phyloP scores from a whole-genome alignment of 495 filamentous ascomycete species.

The Aspergillus carlsbadensis region DNA sequence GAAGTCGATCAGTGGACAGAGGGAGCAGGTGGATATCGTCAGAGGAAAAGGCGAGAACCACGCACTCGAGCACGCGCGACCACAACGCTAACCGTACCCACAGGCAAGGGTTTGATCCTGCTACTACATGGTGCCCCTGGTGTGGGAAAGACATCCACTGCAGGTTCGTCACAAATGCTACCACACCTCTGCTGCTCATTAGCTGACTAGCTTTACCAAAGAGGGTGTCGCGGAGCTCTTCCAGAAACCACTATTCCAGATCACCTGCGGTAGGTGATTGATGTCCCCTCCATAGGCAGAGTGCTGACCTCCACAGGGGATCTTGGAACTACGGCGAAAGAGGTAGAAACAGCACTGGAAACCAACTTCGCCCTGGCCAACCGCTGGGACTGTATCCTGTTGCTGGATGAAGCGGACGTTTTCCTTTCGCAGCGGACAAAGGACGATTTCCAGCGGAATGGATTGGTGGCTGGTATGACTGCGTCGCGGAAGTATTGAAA shows the following conservation, averaged over 20 bases:
- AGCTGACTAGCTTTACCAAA: neutral
- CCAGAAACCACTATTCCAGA: conserved; percentile 29
- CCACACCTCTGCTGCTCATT: no score
- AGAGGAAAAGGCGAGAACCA: no score
- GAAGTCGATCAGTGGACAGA: conserved; percentile 12
- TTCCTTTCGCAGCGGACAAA: conserved; percentile 44
- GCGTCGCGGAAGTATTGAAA: no score
- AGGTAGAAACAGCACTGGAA: conserved; percentile 41
- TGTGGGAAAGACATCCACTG: conserved; percentile 51
- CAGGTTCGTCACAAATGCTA: conserved; percentile 20
- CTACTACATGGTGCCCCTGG: conserved; percentile 51
- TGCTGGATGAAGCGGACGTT: conserved; percentile 56
- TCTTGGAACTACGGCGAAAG: conserved; percentile 25
- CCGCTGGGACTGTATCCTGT: conserved; percentile 49
- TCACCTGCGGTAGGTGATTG: conserved; percentile 34
- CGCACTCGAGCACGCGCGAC: no score
- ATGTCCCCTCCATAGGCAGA: neutral
- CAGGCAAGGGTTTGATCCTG: conserved; percentile 43
- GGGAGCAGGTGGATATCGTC: conserved; percentile 15
- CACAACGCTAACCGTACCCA: neutral
- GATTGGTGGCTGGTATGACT: conserved; percentile 21
- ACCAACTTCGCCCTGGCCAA: conserved; percentile 39
- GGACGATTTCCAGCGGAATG: conserved; percentile 41
- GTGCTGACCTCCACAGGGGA: no score
- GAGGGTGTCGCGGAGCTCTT: conserved; percentile 32